These are phyloP conservation scores for Houttuynia cordata DNA, from an alignment of 164 flowering plant species.

Conservation along the genomic window DNA sequence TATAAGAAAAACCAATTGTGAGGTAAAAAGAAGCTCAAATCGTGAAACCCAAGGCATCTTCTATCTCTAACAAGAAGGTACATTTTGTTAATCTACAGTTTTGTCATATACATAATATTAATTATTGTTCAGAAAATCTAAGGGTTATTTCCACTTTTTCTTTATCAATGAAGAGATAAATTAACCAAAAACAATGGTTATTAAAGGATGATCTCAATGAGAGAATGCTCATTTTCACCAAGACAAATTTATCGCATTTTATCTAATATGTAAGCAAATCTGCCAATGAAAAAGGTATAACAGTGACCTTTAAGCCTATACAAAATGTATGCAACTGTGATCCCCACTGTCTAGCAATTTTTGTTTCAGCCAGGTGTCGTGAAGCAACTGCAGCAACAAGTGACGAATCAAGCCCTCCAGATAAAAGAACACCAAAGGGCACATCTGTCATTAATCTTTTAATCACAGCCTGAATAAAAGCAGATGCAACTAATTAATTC, in stretches of 20 bases:
- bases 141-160: no score
- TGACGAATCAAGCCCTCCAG: constrained; percentile 95
- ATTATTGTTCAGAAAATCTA: no score
- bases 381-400: constrained; percentile 95
- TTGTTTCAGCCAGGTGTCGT: constrained; percentile 54
- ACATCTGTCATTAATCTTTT: constrained; percentile 99
- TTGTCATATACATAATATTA: no score
- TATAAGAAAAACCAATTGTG: no score
- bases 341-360: constrained; percentile 83
- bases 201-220: no score
- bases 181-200: no score
- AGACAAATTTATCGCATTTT: neutral
- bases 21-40: no score
- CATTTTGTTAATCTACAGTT: no score
- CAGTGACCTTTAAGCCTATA: constrained; percentile 70
- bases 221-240: neutral
- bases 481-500: neutral
- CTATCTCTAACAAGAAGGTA: no score
- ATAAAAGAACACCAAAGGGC: constrained; percentile 93
- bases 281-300: neutral
- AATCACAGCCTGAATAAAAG: constrained; percentile 56
- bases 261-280: neutral
- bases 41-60: no score
- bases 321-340: constrained; percentile 86
- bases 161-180: no score